phyloP scores from a whole-genome alignment of 805 yeast species.

The Starmerella scarabaei region DNA sequence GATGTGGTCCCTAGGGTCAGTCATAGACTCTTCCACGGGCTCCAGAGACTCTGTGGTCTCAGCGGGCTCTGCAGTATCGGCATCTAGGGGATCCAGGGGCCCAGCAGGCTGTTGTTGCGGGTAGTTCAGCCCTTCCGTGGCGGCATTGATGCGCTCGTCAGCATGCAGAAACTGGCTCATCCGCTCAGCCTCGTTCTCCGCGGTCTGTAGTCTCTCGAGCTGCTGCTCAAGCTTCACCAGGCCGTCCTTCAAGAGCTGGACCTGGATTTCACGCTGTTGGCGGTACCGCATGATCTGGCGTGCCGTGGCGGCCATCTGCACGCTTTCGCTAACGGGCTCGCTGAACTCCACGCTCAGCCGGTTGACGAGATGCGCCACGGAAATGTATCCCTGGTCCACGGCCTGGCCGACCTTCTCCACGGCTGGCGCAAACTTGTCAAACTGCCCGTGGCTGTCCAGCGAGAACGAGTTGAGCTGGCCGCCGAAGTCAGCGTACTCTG shows the following conservation, averaged over 20 bases:
- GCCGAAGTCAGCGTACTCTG: constrained; percentile 66
- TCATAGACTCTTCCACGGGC: background rate
- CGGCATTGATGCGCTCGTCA: constrained; percentile 21
- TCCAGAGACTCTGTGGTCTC: background rate
- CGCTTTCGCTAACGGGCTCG: constrained; percentile 61
- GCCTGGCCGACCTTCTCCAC: constrained; percentile 79
- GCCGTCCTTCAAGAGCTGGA: constrained; percentile 33
- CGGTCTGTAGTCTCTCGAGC: constrained; percentile 30
- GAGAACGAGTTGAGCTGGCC: constrained; percentile 51
- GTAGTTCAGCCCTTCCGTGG: constrained; percentile 9
- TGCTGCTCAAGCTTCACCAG: constrained; percentile 27
- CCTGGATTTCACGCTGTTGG: constrained; percentile 42
- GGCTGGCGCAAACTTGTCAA: constrained; percentile 33
- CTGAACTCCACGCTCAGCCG: constrained; percentile 46
- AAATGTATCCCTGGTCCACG: constrained; percentile 48
- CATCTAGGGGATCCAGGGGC: background rate
- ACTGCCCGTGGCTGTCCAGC: constrained; percentile 32
- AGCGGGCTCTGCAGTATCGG: background rate
- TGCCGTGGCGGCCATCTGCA: constrained; percentile 47
- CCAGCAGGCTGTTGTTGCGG: background rate
- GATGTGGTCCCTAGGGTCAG: background rate
- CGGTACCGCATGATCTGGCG: constrained; percentile 50
- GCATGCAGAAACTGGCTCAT: constrained; percentile 28
- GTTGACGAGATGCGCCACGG: constrained; percentile 40
- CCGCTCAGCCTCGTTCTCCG: constrained; percentile 35